Evolutionary conservation across 441 rosid genomes (phyloP).

Genomic region (Lepidium campestre): DNA sequence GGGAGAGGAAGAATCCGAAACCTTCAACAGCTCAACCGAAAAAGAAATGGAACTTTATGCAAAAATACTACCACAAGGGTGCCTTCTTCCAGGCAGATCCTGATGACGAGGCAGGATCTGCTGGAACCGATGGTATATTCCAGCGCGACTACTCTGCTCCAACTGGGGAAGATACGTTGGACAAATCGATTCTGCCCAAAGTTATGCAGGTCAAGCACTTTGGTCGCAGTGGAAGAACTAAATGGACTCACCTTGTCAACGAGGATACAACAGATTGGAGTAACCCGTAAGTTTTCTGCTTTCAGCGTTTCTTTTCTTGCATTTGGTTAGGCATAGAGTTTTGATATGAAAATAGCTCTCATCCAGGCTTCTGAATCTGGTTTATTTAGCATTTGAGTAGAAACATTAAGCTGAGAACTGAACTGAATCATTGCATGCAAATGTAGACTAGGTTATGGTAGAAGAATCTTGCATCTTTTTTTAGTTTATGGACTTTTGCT

Average conservation of each 20-base stretch:
- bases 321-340: slow-evolving; percentile 2
- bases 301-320: neutral
- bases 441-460: neutral
- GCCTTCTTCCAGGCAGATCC: slow-evolving; percentile 73
- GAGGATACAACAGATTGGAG: slow-evolving; percentile 95
- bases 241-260: slow-evolving; percentile 92
- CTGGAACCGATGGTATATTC: slow-evolving; percentile 41
- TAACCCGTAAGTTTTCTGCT: slow-evolving; percentile 58
- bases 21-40: slow-evolving; percentile 44
- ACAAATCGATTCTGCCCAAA: slow-evolving; percentile 73
- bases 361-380: neutral
- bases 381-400: neutral
- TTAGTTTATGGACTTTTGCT: neutral
- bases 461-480: neutral
- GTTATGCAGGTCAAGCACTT: slow-evolving; percentile 98
- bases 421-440: neutral
- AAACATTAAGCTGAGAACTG: slow-evolving; percentile 7
- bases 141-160: slow-evolving; percentile 81
- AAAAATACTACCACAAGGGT: slow-evolving; percentile 87
- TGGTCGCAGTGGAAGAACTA: slow-evolving; percentile 90
- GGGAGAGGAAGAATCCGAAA: slow-evolving; percentile 88
- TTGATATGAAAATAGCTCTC: neutral
- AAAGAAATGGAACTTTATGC: slow-evolving; percentile 92
- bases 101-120: slow-evolving; percentile 57
- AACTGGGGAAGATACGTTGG: slow-evolving; percentile 90